Evolutionary conservation across 306 rosid species (phyloP).

Genomic region (Cucumis sativus): DNA sequence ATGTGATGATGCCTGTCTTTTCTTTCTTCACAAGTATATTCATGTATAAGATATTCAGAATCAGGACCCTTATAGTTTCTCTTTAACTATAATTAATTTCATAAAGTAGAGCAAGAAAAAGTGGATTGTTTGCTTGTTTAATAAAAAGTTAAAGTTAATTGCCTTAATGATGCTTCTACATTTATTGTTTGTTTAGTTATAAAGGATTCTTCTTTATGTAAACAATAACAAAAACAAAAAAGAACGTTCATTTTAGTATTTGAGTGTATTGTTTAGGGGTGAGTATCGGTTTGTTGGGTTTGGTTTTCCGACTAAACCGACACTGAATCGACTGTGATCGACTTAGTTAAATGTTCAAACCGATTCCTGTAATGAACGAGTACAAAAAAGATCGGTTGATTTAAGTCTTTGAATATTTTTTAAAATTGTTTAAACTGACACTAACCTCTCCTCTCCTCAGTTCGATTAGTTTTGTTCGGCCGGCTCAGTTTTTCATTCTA

Average conservation of each 20-base stretch:
- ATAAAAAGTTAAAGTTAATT: background rate
- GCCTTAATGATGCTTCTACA: conserved; percentile 8
- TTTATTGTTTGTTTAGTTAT: conserved; percentile 10
- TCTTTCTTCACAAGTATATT: conserved; percentile 39
- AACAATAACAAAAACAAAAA: background rate
- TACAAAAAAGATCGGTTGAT: too few species aligned
- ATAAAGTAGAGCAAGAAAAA: conserved; percentile 6
- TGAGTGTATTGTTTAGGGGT: background rate
- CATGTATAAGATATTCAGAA: conserved; percentile 23
- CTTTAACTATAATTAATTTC: conserved; percentile 21
- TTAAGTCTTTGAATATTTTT: too few species aligned
- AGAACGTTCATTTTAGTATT: background rate
- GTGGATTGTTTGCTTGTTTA: conserved; percentile 12
- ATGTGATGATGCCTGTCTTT: conserved; percentile 12
- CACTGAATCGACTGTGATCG: too few species aligned
- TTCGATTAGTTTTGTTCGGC: too few species aligned
- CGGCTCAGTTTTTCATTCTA: too few species aligned
- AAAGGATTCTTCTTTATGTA: background rate
- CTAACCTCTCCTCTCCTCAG: too few species aligned
- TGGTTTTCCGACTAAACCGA: too few species aligned
- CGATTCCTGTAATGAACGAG: too few species aligned
- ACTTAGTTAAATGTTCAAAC: too few species aligned
- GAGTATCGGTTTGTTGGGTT: too few species aligned
- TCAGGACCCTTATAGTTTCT: conserved; percentile 15
- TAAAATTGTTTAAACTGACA: too few species aligned